Evolutionary conservation across 1,139 yeast species (phyloP), one percentile per base, ranked within the genome.

Genomic region (Candida mesenterica): DNA sequence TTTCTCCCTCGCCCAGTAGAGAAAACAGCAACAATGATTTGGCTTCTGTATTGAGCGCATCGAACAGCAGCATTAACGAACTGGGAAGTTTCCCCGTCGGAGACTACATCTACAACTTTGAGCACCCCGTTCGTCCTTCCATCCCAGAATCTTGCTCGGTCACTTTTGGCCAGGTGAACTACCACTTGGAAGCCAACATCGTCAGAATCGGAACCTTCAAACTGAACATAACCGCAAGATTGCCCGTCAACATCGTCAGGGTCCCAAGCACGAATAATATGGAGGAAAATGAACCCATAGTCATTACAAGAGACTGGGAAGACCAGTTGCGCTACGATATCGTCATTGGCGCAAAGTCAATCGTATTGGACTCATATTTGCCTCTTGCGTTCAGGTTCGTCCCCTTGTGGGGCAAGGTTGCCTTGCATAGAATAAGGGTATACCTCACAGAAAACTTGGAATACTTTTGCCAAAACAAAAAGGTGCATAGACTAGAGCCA

Each of bases 211-310:
- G 97, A 5, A 78, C 97, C 2, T 92, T 92, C 65, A 87, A 88
- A 55, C 69, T 88, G 28, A 85, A 84, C 49, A 61, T 92, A 24
- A 52, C 65, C 3, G 95, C 90, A 1, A 67, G 70, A 41, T 59
- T 77, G 31, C 86, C 87, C 2, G 72, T 92, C 1, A 69, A 68
- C 4, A 65, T 92, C 17, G 76, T 92, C 5, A 68, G 98, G 44
- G 74, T 89, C 0, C 92, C 90, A 6, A 72, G 88, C 0, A 90
- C 84, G 41, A 77, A 75, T 30, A 85, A 88, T 36, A 72, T 83
- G 28, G 97, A 92, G 55, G 90, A 87, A 50, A 82, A 85, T 42
- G 98, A 92, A 55, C 97, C 98, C 0, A 92, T 92, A 36, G 87
- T 89, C 4, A 89, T 92, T 28, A 72, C 85, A 12, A 72, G 95